Conservation (phyloP, 768 basidiomycete species). For the Macrolepiota albuminosa region DNA sequence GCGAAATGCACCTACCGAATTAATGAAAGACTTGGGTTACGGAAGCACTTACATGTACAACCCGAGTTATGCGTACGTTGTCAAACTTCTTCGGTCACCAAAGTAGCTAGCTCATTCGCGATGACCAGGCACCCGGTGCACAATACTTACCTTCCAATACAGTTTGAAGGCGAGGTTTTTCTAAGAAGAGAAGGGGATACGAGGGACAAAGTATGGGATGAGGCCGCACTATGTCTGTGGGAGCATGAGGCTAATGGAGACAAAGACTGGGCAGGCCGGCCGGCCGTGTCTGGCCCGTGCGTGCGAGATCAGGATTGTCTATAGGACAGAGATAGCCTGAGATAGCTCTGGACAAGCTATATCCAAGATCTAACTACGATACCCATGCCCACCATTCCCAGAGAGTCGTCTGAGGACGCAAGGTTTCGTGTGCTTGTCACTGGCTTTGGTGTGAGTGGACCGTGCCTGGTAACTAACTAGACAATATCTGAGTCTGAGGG, state of each 20-base stretch:
- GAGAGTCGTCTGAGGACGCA: constrained; percentile 23
- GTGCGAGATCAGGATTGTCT: constrained; percentile 14
- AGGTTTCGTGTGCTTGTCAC: constrained; percentile 44
- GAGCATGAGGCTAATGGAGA: constrained; percentile 49
- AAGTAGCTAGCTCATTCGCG: not conserved
- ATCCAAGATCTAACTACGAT: not conserved
- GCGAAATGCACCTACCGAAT: constrained; percentile 70
- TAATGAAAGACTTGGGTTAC: constrained; percentile 70
- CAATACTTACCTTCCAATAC: constrained; percentile 56
- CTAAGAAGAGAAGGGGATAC: constrained; percentile 38
- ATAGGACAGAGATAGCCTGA: not conserved
- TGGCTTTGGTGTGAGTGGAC: constrained; percentile 47
- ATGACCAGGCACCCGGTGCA: constrained; percentile 54
- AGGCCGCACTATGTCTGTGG: constrained; percentile 49
- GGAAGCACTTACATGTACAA: constrained; percentile 62
- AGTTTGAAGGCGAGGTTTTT: constrained; percentile 39
- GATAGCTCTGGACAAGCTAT: not conserved
- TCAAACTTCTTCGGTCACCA: not conserved
- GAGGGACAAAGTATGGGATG: constrained; percentile 54
- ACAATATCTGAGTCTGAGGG: constrained; percentile 13
- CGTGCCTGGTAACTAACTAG: constrained; percentile 1
- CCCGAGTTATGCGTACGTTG: constrained; percentile 47
- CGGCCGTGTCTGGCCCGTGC: constrained; percentile 15
- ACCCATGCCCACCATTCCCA: constrained; percentile 28
- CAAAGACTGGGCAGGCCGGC: constrained; percentile 41